Evolutionary conservation across 2,329 filamentous ascomycete species (phyloP).

Genomic region (Aspergillus sp.): DNA sequence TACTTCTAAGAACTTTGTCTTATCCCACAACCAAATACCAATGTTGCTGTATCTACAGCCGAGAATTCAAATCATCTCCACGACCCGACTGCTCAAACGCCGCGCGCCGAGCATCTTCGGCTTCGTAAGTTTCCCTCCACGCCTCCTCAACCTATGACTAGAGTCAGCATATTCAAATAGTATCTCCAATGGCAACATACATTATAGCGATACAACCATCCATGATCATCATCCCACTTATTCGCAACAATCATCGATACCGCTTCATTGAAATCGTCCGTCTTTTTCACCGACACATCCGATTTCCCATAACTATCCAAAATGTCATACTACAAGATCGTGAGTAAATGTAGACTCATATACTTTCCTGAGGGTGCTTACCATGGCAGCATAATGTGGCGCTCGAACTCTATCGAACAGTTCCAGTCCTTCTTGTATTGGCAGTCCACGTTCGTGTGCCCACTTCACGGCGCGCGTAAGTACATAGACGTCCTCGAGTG

Average conservation of each 20-base stretch:
- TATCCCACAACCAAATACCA: neutral
- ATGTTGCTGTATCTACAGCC: neutral
- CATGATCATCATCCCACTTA: conserved; percentile 12
- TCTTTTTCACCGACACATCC: neutral
- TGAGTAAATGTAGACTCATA: neutral
- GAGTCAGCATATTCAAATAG: neutral
- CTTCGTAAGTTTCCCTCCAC: conserved; percentile 6
- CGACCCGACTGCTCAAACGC: neutral
- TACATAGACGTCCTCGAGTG: conserved; percentile 18
- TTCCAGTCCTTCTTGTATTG: neutral
- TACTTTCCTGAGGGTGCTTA: neutral
- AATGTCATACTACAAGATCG: conserved; percentile 6
- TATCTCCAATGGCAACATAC: neutral
- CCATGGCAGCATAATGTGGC: conserved; percentile 16
- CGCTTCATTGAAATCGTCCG: conserved; percentile 10
- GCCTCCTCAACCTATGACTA: conserved; percentile 12
- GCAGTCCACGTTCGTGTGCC: neutral
- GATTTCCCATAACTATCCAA: conserved; percentile 10
- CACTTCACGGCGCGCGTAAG: conserved; percentile 12
- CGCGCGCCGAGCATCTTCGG: conserved; percentile 3
- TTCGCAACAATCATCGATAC: neutral
- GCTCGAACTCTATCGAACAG: conserved; percentile 15
- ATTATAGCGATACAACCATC: conserved; percentile 17
- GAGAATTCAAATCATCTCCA: neutral
- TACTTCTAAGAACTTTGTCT: no score